These are phyloP conservation scores for Podospora comata DNA, from an alignment of 495 filamentous ascomycete species.

Conservation along the genomic window DNA sequence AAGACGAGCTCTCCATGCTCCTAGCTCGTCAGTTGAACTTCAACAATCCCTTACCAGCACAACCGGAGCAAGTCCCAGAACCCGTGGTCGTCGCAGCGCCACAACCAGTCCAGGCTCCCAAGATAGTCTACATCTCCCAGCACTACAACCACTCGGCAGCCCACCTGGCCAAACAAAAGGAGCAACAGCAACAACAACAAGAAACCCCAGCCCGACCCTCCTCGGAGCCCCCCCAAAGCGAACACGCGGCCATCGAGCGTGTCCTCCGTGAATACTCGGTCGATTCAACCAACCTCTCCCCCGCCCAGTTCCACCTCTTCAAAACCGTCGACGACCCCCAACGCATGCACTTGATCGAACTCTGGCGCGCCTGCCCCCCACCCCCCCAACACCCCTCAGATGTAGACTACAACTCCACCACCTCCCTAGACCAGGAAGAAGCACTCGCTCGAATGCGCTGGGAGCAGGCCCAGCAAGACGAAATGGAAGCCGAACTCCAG, in stretches of 20 bases:
- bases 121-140: slow-evolving; percentile 63
- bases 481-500: slow-evolving; percentile 29
- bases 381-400: slow-evolving; percentile 38
- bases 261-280: slow-evolving; percentile 48
- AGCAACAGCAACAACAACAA: slow-evolving; percentile 19
- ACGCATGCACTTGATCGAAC: slow-evolving; percentile 57
- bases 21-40: slow-evolving; percentile 64
- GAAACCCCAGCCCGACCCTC: slow-evolving; percentile 38
- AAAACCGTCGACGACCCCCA: slow-evolving; percentile 57
- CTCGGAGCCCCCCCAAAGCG: slow-evolving; percentile 48
- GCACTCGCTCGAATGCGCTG: slow-evolving; percentile 48
- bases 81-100: slow-evolving; percentile 31
- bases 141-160: slow-evolving; percentile 70
- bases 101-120: slow-evolving; percentile 29
- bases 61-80: slow-evolving; percentile 31
- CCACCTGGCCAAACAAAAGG: slow-evolving; percentile 45
- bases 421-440: slow-evolving; percentile 52
- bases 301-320: slow-evolving; percentile 60
- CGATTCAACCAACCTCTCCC: slow-evolving; percentile 51
- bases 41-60: slow-evolving; percentile 20
- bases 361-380: slow-evolving; percentile 63
- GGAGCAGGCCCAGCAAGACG: slow-evolving; percentile 42
- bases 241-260: slow-evolving; percentile 42
- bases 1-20: slow-evolving; percentile 66
- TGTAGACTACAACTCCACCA: slow-evolving; percentile 44